Base-by-base conservation (phyloP, 2,329 filamentous ascomycete genomes). In the Keithomyces neogunnii region DNA sequence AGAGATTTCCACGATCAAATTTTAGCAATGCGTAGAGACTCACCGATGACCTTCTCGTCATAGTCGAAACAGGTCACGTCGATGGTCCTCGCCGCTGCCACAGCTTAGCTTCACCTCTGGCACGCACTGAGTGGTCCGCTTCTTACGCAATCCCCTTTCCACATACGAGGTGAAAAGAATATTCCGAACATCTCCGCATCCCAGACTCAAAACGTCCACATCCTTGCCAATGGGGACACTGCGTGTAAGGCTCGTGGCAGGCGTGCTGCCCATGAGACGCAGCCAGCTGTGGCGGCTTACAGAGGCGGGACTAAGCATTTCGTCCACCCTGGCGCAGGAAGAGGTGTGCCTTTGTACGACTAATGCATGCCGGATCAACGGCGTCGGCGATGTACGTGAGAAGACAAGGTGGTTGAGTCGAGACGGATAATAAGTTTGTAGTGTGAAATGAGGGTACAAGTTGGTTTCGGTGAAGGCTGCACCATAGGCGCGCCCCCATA, bases 31-130 rank as follows among this genome's bases (percentile, higher is more conserved):
- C 19, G 19, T 19, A 19, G 19, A 26, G 13, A 32, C 69, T 49
- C 58, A 79, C 78, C 77, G 47, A 81, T 66, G 48, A 80, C 67
- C 19, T 69, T 70, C 10, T 72, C 63, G 31, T 80, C 69, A 44
- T 68, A 56, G 59, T 84, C 79, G 59, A 79, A 82, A 51, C 73
- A 79, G 2, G 81, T 84, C 43, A 83, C 64, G 55, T 81, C 77
- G 4, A 81, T 62, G 39, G 69, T 70, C 42, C 75, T 61, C 31
- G 55, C 43, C 7, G 67, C 69, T 73, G 10, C 7, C 9, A 13
- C 1, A 11, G 2, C 51, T 69, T 46, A 69, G 62, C 50, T 44
- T 9, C 19, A 19, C 19, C 19, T 19, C 19, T 30, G 5, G 26
- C 9, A 40, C 8, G 8, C 26, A 11, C 36, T n/a, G 13, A 3